These are phyloP conservation scores for Coemansia sp. DNA, from an alignment of 192 early-diverging fungal genomes.

Conservation along the genomic window DNA sequence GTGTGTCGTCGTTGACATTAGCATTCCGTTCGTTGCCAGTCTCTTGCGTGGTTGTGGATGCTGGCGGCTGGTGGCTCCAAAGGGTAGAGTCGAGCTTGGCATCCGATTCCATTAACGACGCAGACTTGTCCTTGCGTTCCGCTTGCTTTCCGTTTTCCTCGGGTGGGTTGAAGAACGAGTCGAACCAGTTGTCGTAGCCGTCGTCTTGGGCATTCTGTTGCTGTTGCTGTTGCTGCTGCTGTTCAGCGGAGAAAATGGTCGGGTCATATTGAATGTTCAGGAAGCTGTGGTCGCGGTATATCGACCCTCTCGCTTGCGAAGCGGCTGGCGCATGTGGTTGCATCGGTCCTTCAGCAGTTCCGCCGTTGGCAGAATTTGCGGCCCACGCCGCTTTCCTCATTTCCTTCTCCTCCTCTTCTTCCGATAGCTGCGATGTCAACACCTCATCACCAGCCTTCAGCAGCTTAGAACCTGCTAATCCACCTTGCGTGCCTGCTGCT, in stretches of 20 bases:
- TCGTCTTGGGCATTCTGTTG: background rate
- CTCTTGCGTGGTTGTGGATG: background rate
- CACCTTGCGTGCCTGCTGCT: background rate
- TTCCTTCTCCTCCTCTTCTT: background rate
- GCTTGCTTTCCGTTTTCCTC: constrained; percentile 5
- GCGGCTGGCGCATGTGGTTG: background rate
- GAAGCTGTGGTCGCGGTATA: constrained; percentile 48
- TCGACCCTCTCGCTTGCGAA: background rate
- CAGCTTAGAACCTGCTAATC: background rate
- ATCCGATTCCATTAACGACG: constrained; percentile 35
- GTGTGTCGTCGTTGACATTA: background rate
- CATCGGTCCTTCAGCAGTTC: background rate
- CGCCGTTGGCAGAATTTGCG: background rate
- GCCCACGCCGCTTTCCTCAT: background rate
- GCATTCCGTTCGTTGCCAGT: too few relatives aligned
- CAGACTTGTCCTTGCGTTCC: constrained; percentile 15
- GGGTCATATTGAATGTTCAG: constrained; percentile 45
- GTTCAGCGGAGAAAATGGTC: constrained; percentile 19
- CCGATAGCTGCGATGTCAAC: background rate
- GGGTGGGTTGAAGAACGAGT: constrained; percentile 32
- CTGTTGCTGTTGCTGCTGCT: background rate
- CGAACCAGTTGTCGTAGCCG: constrained; percentile 43
- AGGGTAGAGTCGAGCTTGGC: constrained; percentile 27
- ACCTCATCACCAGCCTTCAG: background rate
- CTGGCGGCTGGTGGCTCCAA: constrained; percentile 1